A percentile compares a stretch with the other conserved stretches of the same genome.
Evolutionary conservation across 2,329 filamentous ascomycete genomes (phyloP).

Genomic region (Arthrobotrys sphaeroides): DNA sequence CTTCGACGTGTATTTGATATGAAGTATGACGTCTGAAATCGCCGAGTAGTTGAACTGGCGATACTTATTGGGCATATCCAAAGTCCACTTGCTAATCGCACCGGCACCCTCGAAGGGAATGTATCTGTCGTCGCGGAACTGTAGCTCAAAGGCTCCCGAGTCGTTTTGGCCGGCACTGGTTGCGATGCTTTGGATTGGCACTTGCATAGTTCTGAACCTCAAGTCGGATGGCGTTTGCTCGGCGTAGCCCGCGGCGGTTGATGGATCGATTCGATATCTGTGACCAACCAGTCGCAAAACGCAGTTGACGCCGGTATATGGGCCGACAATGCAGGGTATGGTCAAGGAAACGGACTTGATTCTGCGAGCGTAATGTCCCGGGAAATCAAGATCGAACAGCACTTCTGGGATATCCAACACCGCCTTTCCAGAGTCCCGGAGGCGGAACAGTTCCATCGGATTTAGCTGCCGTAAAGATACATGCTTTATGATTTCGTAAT

Average conservation of each 20-base stretch:
- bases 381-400: slow-evolving; percentile 62
- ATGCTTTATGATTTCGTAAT: slow-evolving; percentile 59
- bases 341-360: slow-evolving; percentile 60
- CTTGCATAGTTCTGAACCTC: slow-evolving; percentile 51
- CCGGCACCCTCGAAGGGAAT: slow-evolving; percentile 62
- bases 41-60: slow-evolving; percentile 60
- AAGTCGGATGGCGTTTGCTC: background rate
- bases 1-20: slow-evolving; percentile 60
- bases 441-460: slow-evolving; percentile 57
- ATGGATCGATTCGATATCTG: slow-evolving; percentile 33
- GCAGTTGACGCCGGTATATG: slow-evolving; percentile 58
- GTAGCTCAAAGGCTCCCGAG: slow-evolving; percentile 60
- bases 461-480: slow-evolving; percentile 59
- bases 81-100: slow-evolving; percentile 58
- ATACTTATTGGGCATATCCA: slow-evolving; percentile 57
- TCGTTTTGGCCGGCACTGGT: slow-evolving; percentile 57
- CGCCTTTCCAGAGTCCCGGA: slow-evolving; percentile 55
- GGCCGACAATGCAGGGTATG: slow-evolving; percentile 59
- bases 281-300: slow-evolving; percentile 55
- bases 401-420: slow-evolving; percentile 59
- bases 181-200: slow-evolving; percentile 58
- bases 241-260: background rate
- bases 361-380: slow-evolving; percentile 62
- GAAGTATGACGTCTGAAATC: slow-evolving; percentile 60
- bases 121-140: slow-evolving; percentile 59